phyloP scores from a whole-genome alignment of 768 basidiomycete genomes.

The Trametes cingulata region DNA sequence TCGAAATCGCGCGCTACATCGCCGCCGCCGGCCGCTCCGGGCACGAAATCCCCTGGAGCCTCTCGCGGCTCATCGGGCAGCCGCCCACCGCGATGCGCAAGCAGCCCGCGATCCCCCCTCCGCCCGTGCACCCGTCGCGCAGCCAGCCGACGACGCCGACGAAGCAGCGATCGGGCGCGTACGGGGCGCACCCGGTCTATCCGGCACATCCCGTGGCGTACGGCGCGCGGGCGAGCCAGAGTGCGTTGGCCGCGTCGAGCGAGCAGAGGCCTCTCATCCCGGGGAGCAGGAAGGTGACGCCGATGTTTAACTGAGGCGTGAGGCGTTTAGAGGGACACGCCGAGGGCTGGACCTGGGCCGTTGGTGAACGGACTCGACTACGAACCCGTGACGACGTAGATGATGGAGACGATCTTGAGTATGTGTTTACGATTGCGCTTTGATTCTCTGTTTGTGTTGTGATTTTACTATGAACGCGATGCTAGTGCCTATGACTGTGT shows the following conservation, averaged over 20 bases:
- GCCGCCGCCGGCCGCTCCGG: conserved; percentile 61
- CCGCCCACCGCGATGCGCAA: conserved; percentile 70
- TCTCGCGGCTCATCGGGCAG: conserved; percentile 75
- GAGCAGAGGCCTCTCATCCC: conserved; percentile 3
- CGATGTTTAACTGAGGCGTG: conserved; percentile 25
- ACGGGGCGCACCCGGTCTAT: background rate
- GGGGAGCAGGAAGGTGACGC: conserved; percentile 25
- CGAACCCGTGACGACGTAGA: background rate
- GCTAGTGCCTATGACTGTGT: no score
- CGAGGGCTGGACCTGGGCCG: background rate
- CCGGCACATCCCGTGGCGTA: conserved; percentile 15
- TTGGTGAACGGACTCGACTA: background rate
- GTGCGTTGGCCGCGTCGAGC: conserved; percentile 3
- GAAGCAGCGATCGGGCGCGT: conserved; percentile 14
- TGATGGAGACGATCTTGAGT: no score
- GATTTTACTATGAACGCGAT: no score
- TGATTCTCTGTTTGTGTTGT: no score
- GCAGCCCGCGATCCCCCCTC: conserved; percentile 7
- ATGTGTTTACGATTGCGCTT: no score
- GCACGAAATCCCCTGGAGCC: conserved; percentile 79
- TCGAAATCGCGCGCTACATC: conserved; percentile 90
- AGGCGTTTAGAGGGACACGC: background rate
- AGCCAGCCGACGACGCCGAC: conserved; percentile 18
- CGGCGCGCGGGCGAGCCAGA: background rate
- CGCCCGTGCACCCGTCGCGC: conserved; percentile 3